Percentiles rank a stretch among this genome's conserved stretches.
phyloP scores from a whole-genome alignment of 768 basidiomycete genomes.

The Rhodosporidiobolus sp. region DNA sequence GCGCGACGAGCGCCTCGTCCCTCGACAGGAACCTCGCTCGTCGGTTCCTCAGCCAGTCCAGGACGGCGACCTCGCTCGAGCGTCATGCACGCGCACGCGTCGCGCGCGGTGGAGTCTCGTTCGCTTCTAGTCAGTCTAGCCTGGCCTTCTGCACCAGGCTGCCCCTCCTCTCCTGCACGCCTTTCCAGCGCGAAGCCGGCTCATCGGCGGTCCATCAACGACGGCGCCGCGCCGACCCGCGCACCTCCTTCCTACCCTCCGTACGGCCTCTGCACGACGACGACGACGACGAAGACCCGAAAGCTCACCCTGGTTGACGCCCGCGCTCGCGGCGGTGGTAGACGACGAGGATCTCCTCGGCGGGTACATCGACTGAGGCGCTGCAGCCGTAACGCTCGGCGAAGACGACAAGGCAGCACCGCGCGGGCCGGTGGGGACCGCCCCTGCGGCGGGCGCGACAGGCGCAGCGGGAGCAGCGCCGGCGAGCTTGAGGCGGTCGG shows the following conservation, averaged over 20 bases:
- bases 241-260: background rate
- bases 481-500: slow-evolving; percentile 12
- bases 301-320: slow-evolving; percentile 9
- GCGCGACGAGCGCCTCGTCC: no score
- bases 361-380: slow-evolving; percentile 5
- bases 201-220: no score
- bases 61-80: no score
- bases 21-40: no score
- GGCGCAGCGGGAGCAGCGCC: background rate
- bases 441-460: background rate
- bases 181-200: no score
- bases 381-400: background rate
- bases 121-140: no score
- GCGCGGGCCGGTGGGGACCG: background rate
- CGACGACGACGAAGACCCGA: background rate
- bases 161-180: no score
- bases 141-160: no score
- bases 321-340: background rate
- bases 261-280: background rate
- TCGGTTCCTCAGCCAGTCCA: no score
- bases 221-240: background rate
- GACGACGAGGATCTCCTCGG: background rate
- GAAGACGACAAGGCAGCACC: background rate
- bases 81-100: no score
- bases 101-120: no score